Conservation (phyloP, 2,329 filamentous ascomycete species). For the Colletotrichum phormii region DNA sequence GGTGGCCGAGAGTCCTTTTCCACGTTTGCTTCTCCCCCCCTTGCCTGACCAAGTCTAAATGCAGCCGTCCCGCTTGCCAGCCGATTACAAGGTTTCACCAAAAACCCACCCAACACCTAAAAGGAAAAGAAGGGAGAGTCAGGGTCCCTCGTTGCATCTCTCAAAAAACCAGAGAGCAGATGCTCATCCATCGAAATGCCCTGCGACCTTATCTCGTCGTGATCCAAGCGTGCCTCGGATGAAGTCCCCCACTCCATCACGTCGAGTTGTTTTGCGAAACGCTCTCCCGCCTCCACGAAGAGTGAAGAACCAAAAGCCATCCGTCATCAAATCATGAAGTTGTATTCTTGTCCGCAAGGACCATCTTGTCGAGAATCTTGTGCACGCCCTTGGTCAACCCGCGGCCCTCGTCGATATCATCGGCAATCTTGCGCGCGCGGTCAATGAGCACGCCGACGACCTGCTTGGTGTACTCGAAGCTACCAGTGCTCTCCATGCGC, state of each 20-base stretch:
- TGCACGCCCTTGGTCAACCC: constrained; percentile 69
- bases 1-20: too few relatives aligned
- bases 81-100: background rate
- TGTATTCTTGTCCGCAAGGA: constrained; percentile 36
- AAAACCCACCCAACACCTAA: background rate
- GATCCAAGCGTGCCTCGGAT: background rate
- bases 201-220: background rate
- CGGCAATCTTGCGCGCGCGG: constrained; percentile 71
- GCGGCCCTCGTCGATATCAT: constrained; percentile 72
- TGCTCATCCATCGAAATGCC: background rate
- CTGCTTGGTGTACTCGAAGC: constrained; percentile 84
- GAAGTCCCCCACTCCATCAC: background rate
- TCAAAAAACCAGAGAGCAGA: background rate
- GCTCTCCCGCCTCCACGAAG: background rate
- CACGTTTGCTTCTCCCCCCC: background rate
- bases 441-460: constrained; percentile 74
- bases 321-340: background rate
- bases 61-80: background rate
- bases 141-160: background rate
- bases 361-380: constrained; percentile 77
- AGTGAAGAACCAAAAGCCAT: background rate
- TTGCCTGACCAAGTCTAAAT: background rate
- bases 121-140: background rate
- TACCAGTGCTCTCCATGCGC: constrained; percentile 92
- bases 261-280: background rate